Evolutionary conservation across 2,329 filamentous ascomycete genomes (phyloP).

Genomic region (Cladophialophora yegresii): DNA sequence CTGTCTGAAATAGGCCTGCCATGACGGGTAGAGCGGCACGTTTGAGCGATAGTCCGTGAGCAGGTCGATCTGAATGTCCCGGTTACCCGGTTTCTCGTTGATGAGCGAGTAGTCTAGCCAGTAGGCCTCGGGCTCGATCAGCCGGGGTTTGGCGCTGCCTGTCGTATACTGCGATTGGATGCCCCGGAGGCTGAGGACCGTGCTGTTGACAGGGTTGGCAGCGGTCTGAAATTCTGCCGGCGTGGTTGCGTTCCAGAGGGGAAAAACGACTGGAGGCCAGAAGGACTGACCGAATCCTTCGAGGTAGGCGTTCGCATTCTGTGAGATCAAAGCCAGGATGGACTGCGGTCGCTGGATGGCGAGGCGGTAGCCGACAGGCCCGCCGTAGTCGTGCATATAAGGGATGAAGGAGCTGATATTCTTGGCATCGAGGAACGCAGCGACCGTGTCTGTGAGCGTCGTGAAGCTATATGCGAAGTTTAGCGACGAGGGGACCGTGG

Average conservation of each 20-base stretch:
- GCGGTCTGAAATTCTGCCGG: constrained; percentile 48
- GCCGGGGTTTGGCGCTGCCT: constrained; percentile 17
- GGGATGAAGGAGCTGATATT: constrained; percentile 52
- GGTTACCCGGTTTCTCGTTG: constrained; percentile 49
- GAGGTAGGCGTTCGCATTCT: constrained; percentile 64
- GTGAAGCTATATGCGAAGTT: constrained; percentile 58
- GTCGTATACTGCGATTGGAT: constrained; percentile 42
- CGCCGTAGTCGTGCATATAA: constrained; percentile 66
- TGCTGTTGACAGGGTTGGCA: constrained; percentile 40
- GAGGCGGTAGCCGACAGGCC: constrained; percentile 57
- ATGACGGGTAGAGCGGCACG: constrained; percentile 53
- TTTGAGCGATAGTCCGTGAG: constrained; percentile 61
- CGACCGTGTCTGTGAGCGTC: constrained; percentile 51
- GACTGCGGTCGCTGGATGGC: constrained; percentile 52
- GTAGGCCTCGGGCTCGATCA: constrained; percentile 40
- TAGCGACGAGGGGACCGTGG: constrained; percentile 45
- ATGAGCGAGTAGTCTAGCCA: constrained; percentile 56
- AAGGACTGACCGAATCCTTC: constrained; percentile 56
- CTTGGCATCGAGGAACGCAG: constrained; percentile 53
- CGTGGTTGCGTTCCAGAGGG: constrained; percentile 13
- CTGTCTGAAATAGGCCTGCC: constrained; percentile 57
- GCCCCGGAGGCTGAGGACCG: constrained; percentile 42
- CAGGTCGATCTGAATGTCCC: constrained; percentile 58
- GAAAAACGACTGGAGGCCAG: constrained; percentile 50
- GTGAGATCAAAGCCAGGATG: constrained; percentile 57